Evolutionary conservation across 2,329 filamentous ascomycete genomes (phyloP).

Genomic region (Fonsecaea erecta): DNA sequence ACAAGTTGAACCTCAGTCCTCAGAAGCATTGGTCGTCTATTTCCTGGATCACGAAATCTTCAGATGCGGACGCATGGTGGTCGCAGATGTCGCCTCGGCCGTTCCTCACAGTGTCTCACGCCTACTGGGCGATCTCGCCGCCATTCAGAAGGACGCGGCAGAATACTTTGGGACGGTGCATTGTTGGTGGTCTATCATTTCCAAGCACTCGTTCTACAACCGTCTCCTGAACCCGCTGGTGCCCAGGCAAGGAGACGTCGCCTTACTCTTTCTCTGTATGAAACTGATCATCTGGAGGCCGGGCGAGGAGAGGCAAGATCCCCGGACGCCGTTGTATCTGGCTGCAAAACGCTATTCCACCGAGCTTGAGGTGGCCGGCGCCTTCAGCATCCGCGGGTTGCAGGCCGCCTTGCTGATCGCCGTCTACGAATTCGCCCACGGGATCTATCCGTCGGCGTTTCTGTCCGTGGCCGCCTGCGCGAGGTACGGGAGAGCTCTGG

Average conservation of each 20-base stretch:
- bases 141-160: background rate
- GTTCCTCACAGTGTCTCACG: background rate
- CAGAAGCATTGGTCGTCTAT: background rate
- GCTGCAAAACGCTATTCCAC: slow-evolving; percentile 27
- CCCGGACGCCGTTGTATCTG: slow-evolving; percentile 27
- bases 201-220: slow-evolving; percentile 34
- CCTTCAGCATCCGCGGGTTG: slow-evolving; percentile 37
- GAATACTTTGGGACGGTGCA: slow-evolving; percentile 35
- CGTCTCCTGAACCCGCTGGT: slow-evolving; percentile 26
- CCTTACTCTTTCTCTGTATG: slow-evolving; percentile 15
- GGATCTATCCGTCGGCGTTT: slow-evolving; percentile 43
- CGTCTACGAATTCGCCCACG: slow-evolving; percentile 42
- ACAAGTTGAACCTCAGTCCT: background rate
- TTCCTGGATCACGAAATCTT: slow-evolving; percentile 10
- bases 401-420: slow-evolving; percentile 41
- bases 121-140: background rate
- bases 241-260: slow-evolving; percentile 18
- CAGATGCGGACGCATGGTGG: background rate
- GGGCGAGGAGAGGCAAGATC: slow-evolving; percentile 7
- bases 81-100: background rate
- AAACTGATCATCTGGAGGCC: slow-evolving; percentile 15
- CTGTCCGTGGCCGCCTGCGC: slow-evolving; percentile 34
- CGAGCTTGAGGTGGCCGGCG: slow-evolving; percentile 34
- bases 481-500: slow-evolving; percentile 25
- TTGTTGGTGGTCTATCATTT: slow-evolving; percentile 38